A percentile compares a stretch with the other conserved stretches of the same genome.
Evolutionary conservation across 305 asterid species (phyloP).

Genomic region (Solanum hybrid): DNA sequence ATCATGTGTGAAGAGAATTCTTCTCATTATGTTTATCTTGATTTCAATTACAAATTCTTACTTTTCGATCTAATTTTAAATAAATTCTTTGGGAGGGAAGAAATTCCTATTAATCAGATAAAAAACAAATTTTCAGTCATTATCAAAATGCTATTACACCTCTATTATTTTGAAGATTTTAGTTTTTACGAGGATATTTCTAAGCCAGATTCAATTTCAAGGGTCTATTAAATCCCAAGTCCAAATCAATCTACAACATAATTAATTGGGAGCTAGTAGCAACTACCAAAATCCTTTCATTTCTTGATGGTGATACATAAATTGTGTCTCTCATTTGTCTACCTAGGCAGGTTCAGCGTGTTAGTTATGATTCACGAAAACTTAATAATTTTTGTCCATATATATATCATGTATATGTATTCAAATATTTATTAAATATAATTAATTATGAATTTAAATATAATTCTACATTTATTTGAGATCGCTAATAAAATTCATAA

Average conservation of each 20-base stretch:
- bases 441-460: neutral
- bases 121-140: neutral
- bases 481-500: neutral
- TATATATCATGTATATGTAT: neutral
- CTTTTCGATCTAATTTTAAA: neutral
- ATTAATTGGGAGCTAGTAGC: neutral
- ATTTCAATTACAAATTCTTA: neutral
- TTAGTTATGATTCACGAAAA: neutral
- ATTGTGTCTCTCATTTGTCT: neutral
- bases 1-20: neutral
- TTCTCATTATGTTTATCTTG: neutral
- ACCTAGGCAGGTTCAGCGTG: neutral
- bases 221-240: neutral
- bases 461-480: neutral
- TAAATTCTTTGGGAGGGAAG: neutral
- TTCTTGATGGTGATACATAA: neutral
- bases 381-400: neutral
- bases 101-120: neutral
- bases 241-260: neutral
- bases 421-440: neutral
- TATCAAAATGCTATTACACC: neutral
- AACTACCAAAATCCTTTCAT: neutral
- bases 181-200: neutral
- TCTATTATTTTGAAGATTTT: neutral
- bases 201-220: neutral